These are phyloP conservation scores for Boletus reticuloceps DNA, from an alignment of 768 basidiomycete species.

Conservation along the genomic window DNA sequence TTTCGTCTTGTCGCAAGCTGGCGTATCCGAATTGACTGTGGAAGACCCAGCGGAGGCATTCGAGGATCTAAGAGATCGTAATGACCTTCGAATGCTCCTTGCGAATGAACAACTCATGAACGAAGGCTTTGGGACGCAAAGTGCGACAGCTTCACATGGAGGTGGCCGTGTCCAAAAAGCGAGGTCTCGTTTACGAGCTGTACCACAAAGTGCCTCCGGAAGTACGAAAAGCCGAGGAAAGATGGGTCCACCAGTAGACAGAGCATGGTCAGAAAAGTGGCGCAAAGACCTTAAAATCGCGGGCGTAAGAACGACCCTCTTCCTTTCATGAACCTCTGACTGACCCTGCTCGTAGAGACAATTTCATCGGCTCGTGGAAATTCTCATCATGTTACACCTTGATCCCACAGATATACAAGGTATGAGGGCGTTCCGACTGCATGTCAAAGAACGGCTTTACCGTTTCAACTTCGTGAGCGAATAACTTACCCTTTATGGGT, in stretches of 20 bases:
- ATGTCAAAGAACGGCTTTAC: constrained; percentile 93
- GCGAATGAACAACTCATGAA: constrained; percentile 60
- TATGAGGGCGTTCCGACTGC: constrained; percentile 71
- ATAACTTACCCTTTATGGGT: not conserved
- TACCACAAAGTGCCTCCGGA: constrained; percentile 21
- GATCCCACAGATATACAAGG: constrained; percentile 56
- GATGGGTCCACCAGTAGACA: constrained; percentile 76
- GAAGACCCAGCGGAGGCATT: constrained; percentile 99
- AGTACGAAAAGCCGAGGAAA: constrained; percentile 44
- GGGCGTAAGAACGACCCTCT: constrained; percentile 47
- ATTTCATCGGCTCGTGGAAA: constrained; percentile 89
- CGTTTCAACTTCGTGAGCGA: constrained; percentile 88
- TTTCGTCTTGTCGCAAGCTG: constrained; percentile 60
- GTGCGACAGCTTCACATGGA: constrained; percentile 39
- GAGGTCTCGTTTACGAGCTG: constrained; percentile 36
- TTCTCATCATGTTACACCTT: constrained; percentile 76
- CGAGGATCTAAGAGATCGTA: constrained; percentile 92
- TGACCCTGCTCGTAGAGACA: constrained; percentile 61
- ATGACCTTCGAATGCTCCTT: constrained; percentile 81
- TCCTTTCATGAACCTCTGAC: not conserved
- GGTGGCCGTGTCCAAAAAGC: constrained; percentile 43
- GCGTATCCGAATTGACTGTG: constrained; percentile 89
- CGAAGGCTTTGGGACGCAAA: constrained; percentile 58
- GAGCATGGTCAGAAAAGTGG: constrained; percentile 76
- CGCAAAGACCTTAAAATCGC: constrained; percentile 87